Evolutionary conservation across 2,329 filamentous ascomycete species (phyloP).

Genomic region (Bipolaris gigantea): DNA sequence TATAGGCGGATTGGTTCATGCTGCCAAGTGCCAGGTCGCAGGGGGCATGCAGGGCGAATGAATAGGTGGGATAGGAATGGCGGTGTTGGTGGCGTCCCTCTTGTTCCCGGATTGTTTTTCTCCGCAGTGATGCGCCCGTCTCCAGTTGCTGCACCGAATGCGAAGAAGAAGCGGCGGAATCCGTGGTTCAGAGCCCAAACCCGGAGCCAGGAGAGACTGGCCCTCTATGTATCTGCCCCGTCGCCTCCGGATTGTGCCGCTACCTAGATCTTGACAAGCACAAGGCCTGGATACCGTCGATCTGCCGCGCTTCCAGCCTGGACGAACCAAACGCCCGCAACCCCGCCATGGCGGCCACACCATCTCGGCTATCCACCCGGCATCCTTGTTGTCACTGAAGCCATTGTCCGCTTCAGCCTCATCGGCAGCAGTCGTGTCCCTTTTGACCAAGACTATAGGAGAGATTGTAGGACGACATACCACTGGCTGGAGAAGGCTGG

Average conservation of each 20-base stretch:
- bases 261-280: slow-evolving; percentile 6
- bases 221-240: slow-evolving; percentile 9
- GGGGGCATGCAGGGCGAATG: slow-evolving; percentile 8
- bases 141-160: background rate
- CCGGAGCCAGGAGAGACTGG: slow-evolving; percentile 3
- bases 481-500: background rate
- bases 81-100: slow-evolving; percentile 5
- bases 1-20: slow-evolving; percentile 11
- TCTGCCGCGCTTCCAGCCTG: slow-evolving; percentile 13
- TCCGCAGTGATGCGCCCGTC: background rate
- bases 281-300: no score
- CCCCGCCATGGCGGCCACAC: slow-evolving; percentile 13
- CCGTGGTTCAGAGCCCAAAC: background rate
- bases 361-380: slow-evolving; percentile 17
- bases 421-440: background rate
- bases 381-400: slow-evolving; percentile 1
- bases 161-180: background rate
- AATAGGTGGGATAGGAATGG: background rate
- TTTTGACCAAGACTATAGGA: background rate
- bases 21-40: slow-evolving; percentile 11
- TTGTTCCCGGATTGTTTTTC: background rate
- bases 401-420: background rate
- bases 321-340: slow-evolving; percentile 10
- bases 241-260: background rate
- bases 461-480: background rate